Conservation (phyloP, 2,329 filamentous ascomycete genomes). For the Blastomyces emzantsi region DNA sequence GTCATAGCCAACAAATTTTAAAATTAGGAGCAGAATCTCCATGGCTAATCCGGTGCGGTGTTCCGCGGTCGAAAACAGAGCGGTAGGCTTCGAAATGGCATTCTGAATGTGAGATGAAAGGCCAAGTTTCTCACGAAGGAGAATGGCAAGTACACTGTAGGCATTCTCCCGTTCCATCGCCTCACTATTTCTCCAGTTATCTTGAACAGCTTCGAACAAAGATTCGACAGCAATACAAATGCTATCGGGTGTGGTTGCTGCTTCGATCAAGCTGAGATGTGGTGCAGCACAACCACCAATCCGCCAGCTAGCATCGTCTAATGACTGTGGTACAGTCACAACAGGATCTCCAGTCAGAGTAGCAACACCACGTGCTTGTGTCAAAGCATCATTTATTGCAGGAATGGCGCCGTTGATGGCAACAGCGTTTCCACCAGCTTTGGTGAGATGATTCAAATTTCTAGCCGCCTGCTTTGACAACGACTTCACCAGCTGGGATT, state of each 20-base stretch:
- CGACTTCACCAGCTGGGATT: constrained; percentile 65
- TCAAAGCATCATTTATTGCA: constrained; percentile 80
- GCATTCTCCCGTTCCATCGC: constrained; percentile 96
- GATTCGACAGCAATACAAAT: constrained; percentile 72
- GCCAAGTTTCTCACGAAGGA: constrained; percentile 70
- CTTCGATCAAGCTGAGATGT: constrained; percentile 73
- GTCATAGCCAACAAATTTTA: constrained; percentile 84
- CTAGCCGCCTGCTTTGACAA: constrained; percentile 63
- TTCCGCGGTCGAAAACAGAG: constrained; percentile 29
- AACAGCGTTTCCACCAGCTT: constrained; percentile 65
- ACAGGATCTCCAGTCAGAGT: constrained; percentile 76
- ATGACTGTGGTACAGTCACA: constrained; percentile 66
- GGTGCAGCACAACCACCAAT: constrained; percentile 85
- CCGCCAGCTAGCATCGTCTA: constrained; percentile 90
- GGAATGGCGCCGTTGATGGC: constrained; percentile 84
- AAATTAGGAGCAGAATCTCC: constrained; percentile 63
- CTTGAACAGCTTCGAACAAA: constrained; percentile 73
- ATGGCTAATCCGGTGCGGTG: constrained; percentile 46
- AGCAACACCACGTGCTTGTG: constrained; percentile 68
- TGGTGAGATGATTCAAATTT: constrained; percentile 59
- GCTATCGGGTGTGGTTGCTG: constrained; percentile 59
- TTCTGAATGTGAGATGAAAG: constrained; percentile 22
- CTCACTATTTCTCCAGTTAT: constrained; percentile 95
- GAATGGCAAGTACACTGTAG: constrained; percentile 75
- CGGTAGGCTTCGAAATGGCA: constrained; percentile 37